phyloP scores from a whole-genome alignment of 2,329 filamentous ascomycete genomes.

The Penicillium sp. region DNA sequence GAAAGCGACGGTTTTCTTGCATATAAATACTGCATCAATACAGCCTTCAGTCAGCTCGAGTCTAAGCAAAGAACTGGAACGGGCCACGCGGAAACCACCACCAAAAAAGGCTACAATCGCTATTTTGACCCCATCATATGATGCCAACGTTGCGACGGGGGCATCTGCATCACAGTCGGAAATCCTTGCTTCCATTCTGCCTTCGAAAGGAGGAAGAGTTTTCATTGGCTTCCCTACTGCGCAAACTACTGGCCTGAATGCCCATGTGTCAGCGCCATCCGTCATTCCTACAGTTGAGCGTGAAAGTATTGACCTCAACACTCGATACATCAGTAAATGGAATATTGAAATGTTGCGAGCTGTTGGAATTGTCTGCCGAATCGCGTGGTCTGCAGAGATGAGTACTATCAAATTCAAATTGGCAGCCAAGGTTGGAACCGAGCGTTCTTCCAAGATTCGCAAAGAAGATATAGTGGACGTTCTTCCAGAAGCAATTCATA shows the following conservation, averaged over 20 bases:
- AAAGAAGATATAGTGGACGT: constrained; percentile 65
- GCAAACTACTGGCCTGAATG: constrained; percentile 90
- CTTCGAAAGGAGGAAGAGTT: constrained; percentile 83
- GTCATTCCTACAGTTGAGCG: constrained; percentile 96
- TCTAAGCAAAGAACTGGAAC: constrained; percentile 83
- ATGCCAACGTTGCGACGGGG: constrained; percentile 69
- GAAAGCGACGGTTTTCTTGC: constrained; percentile 79
- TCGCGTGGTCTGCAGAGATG: constrained; percentile 90
- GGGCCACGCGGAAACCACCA: constrained; percentile 95
- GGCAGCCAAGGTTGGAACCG: constrained; percentile 34
- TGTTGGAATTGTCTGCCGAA: constrained; percentile 82
- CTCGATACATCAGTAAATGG: constrained; percentile 91
- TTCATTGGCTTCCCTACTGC: constrained; percentile 98
- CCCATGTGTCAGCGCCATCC: constrained; percentile 92
- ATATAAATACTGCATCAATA: constrained; percentile 81
- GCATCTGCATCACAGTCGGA: constrained; percentile 55
- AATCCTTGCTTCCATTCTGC: constrained; percentile 86
- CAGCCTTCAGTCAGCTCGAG: constrained; percentile 69
- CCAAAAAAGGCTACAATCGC: constrained; percentile 83
- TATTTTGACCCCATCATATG: constrained; percentile 87
- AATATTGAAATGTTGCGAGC: constrained; percentile 90
- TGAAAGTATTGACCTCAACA: constrained; percentile 95
- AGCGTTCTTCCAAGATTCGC: constrained; percentile 54
- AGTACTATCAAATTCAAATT: constrained; percentile 66
- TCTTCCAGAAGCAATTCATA: constrained; percentile 77